Base-by-base conservation (phyloP, 768 basidiomycete species). In the Collybia mongolica region DNA sequence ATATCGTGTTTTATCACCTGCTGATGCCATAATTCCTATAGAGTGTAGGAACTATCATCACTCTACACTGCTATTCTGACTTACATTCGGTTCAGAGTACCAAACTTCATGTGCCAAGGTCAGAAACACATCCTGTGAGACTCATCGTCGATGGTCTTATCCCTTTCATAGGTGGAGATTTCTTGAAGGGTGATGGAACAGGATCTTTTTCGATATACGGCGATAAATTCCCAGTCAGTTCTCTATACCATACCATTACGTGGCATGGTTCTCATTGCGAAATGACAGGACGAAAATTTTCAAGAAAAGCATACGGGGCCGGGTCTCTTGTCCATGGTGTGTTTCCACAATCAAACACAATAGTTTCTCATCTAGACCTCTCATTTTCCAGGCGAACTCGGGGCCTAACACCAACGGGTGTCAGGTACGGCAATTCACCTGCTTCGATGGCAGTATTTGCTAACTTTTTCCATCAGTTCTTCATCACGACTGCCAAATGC, bases 81-180 rank as follows among this genome's bases (percentile, higher is more conserved):
- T 32, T 52, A 24, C 52, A 51, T 55, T 64, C 44, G 57, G 32
- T 40, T 40, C 52, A 92, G 90, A 14, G 89, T 92, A 18, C 88
- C 85, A 5, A 90, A 90, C 60, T 99, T 98, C 71, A 98, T 99
- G 94, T 90, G 93, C 57, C 95, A 98, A 81, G 93, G 93, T 77
- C 66, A 65, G 58, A 24, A 36, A 8, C 38, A 40, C 26, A 14
- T 18, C 20, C n/a, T 20, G 39, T 7, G 52, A 46, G 6, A 22
- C 17, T 19, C n/a, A 11, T 20, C 14, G 22, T 44, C 28, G 28
- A 48, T 42, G 23, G 3, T 44, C 20, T 43, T 26, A 38, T 20
- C 41, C 18, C 36, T 26, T 1, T 39, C 5, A 14, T 49, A 92
- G 92, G 91, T 40, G 97, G 97, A 0, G 97, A 99, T 64, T 99